Evolutionary conservation across 2,329 filamentous ascomycete genomes (phyloP).

Genomic region (Phaeosphaeriaceae sp.): DNA sequence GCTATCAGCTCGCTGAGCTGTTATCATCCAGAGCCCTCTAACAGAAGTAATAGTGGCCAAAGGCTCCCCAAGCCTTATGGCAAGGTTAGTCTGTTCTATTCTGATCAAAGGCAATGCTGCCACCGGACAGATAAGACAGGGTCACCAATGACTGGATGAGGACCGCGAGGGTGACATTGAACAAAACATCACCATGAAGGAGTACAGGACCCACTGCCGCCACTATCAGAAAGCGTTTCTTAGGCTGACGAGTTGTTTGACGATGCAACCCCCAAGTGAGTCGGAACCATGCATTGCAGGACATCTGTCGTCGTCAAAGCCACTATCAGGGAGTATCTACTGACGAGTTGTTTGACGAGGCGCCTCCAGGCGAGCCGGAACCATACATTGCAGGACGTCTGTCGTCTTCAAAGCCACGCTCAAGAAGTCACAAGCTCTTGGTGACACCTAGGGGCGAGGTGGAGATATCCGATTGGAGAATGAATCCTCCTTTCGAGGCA

Average conservation of each 20-base stretch:
- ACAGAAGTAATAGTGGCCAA: slow-evolving; percentile 19
- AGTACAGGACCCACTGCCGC: too few species aligned
- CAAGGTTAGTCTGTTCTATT: slow-evolving; percentile 23
- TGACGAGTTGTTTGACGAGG: slow-evolving; percentile 20
- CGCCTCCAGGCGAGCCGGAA: slow-evolving; percentile 14
- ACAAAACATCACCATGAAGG: slow-evolving; percentile 19
- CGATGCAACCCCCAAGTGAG: too few species aligned
- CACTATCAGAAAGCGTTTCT: too few species aligned
- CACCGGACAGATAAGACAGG: too few species aligned
- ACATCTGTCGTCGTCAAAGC: slow-evolving; percentile 6
- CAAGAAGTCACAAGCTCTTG: slow-evolving; percentile 24
- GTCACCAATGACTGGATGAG: slow-evolving; percentile 19
- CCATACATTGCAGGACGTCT: slow-evolving; percentile 18
- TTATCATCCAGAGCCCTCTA: slow-evolving; percentile 13
- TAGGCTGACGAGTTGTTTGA: too few species aligned
- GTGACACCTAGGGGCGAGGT: slow-evolving; percentile 19
- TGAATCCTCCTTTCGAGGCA: too few species aligned
- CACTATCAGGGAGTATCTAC: slow-evolving; percentile 10
- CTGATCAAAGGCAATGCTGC: slow-evolving; percentile 1
- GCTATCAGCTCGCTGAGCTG: slow-evolving; percentile 11
- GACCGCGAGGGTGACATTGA: slow-evolving; percentile 15
- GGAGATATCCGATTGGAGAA: not conserved
- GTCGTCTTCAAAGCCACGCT: slow-evolving; percentile 17
- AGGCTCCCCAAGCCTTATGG: slow-evolving; percentile 19
- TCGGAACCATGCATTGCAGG: not conserved